Percentiles rank a stretch among this genome's conserved stretches.
phyloP scores from a whole-genome alignment of 208 protist genomes.

The Trypanosoma lewisi region DNA sequence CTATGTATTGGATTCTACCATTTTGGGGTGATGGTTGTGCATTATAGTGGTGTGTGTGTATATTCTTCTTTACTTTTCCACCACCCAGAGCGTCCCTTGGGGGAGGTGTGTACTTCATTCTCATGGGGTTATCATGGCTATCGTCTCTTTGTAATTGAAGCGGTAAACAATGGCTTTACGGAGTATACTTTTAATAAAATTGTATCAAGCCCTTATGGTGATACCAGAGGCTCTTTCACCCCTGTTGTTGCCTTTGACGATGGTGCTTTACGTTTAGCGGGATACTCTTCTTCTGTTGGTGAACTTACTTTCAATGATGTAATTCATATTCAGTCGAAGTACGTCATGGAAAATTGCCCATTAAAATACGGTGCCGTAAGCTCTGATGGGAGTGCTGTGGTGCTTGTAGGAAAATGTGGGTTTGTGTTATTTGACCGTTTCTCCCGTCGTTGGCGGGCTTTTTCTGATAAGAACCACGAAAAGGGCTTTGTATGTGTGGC shows the following conservation, averaged over 20 bases:
- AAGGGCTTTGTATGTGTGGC: conserved; percentile 41
- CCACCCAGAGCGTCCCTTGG: conserved; percentile 3
- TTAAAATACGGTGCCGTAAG: conserved; percentile 58
- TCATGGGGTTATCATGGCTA: conserved; percentile 24
- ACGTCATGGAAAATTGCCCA: conserved; percentile 53
- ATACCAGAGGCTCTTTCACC: conserved; percentile 37
- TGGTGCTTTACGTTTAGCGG: conserved; percentile 32
- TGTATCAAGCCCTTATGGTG: conserved; percentile 30
- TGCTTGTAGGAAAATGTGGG: conserved; percentile 44
- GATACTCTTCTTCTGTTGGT: background rate
- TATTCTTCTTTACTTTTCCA: conserved; percentile 21
- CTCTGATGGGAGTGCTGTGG: conserved; percentile 37
- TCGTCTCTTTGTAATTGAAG: conserved; percentile 12
- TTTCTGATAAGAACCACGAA: conserved; percentile 32
- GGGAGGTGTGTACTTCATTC: conserved; percentile 11
- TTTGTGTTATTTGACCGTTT: conserved; percentile 40
- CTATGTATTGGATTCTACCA: conserved; percentile 63
- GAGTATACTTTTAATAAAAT: conserved; percentile 20
- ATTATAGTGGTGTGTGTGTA: conserved; percentile 67
- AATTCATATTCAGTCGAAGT: conserved; percentile 28
- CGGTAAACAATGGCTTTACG: conserved; percentile 1
- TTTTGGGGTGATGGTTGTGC: conserved; percentile 51
- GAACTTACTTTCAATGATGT: conserved; percentile 7
- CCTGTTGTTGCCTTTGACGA: conserved; percentile 35
- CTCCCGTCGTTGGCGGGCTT: conserved; percentile 38